phyloP scores from a whole-genome alignment of 805 yeast genomes.

The Yarrowia divulgata region DNA sequence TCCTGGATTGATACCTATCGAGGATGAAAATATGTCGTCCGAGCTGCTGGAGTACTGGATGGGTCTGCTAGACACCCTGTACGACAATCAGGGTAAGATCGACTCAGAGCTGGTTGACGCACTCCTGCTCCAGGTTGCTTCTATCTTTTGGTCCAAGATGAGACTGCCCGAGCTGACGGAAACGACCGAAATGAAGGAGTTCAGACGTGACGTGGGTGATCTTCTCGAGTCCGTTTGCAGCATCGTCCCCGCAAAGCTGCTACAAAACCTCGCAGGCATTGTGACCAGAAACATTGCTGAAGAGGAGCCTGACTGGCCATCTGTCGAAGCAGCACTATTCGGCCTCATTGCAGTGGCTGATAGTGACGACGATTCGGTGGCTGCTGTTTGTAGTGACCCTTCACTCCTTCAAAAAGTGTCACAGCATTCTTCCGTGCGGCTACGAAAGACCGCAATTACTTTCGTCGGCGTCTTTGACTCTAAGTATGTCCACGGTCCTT shows the following conservation, averaged over 20 bases:
- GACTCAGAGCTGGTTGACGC: conserved; percentile 28
- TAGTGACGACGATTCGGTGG: conserved; percentile 15
- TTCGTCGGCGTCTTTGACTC: conserved; percentile 67
- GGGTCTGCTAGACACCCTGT: conserved; percentile 47
- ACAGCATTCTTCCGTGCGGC: conserved; percentile 42
- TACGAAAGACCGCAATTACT: conserved; percentile 60
- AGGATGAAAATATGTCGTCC: conserved; percentile 46
- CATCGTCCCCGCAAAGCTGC: conserved; percentile 63
- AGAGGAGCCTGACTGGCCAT: conserved; percentile 31
- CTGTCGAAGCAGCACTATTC: conserved; percentile 25
- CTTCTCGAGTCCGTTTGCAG: conserved; percentile 75
- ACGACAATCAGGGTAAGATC: conserved; percentile 23
- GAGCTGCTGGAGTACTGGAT: conserved; percentile 51
- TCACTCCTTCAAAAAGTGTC: conserved; percentile 1
- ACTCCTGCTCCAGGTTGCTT: conserved; percentile 15
- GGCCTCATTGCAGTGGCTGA: conserved; percentile 32
- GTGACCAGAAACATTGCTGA: conserved; percentile 40
- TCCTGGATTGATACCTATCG: conserved; percentile 44
- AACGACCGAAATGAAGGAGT: conserved; percentile 63
- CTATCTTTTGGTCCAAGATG: conserved; percentile 30
- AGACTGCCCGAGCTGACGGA: conserved; percentile 15
- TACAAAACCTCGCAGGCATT: conserved; percentile 52
- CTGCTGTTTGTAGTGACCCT: conserved; percentile 7
- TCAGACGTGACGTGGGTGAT: conserved; percentile 78
- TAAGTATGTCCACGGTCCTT: conserved; percentile 59